Evolutionary conservation across 257 asterid genomes (phyloP), one percentile per base, ranked within the genome.

Genomic region (Ligustrum vulgare): DNA sequence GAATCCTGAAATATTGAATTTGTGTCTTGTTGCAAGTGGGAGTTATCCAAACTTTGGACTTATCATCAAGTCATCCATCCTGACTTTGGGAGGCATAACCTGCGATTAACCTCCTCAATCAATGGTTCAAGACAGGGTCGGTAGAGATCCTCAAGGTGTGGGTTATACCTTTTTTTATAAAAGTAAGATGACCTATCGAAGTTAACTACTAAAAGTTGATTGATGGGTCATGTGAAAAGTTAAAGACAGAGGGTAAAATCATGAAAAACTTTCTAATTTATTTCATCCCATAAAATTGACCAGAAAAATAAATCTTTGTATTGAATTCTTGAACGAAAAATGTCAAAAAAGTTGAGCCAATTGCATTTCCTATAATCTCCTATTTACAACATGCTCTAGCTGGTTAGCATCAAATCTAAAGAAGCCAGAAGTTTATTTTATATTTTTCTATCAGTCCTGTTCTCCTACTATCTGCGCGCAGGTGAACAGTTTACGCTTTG

Each of bases 271-370:
- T 82, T 69, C 71, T 81, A 54, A 47, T 75, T 84, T 81, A 78
- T 71, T 80, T 66, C 79, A 81, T 67, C 78, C 82, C 80, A 47
- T 82, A 84, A 77, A 83, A 79, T 81, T 68, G 79, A 80, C 76
- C 71, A 64, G 70, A 87, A 75, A 82, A 75, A 65, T 69, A 13
- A 18, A 77, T 67, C 84, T 71, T 74, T 49, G 56, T 72, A 80
- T 72, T 70, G 71, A 83, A 74, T 79, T 66, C 75, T 35, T 64
- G 60, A 75, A 49, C 72, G 72, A 58, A 79, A 25, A 25, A 77
- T 75, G 78, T 76, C 83, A 79, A 84, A 81, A 35, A 82, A 35
- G 63, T 68, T 66, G 71, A 78, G 74, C 78, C 82, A 73, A 84
- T 71, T 78, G 66, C 75, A 76, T 75, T 70, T 69, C 80, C 87